Evolutionary conservation across 208 protist genomes (phyloP).

Genomic region (Trypanosoma vivax): DNA sequence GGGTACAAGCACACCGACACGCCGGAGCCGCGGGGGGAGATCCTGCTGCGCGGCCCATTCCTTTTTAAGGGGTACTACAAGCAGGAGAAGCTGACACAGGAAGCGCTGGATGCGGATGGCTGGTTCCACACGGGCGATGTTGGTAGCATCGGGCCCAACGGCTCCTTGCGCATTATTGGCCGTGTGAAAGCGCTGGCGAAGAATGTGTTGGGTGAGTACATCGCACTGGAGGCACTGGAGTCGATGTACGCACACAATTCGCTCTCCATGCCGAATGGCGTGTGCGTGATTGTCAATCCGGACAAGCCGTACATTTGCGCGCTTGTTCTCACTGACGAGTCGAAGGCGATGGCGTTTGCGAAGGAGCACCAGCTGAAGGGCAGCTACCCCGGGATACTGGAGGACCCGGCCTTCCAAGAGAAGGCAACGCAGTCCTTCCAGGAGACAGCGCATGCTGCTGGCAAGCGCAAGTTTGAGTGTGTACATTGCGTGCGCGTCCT

Average conservation of each 20-base stretch:
- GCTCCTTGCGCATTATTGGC: conserved; percentile 42
- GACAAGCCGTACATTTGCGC: conserved; percentile 50
- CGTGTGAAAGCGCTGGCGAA: conserved; percentile 88
- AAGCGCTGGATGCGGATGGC: conserved; percentile 23
- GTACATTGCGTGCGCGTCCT: conserved; percentile 43
- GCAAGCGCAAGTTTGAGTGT: conserved; percentile 65
- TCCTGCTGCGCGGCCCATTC: conserved; percentile 16
- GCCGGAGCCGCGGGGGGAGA: conserved; percentile 21
- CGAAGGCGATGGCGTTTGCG: conserved; percentile 45
- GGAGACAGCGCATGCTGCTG: conserved; percentile 33
- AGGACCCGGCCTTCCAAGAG: conserved; percentile 20
- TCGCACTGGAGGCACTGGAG: conserved; percentile 78
- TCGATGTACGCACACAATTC: conserved; percentile 51
- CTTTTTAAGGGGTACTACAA: conserved; percentile 47
- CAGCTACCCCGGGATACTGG: too few relatives aligned
- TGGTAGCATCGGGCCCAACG: conserved; percentile 15
- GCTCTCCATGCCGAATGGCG: conserved; percentile 41
- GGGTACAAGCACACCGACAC: too few relatives aligned
- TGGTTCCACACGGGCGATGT: too few relatives aligned
- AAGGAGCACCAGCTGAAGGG: conserved; percentile 20
- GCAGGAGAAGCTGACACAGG: too few relatives aligned
- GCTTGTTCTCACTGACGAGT: conserved; percentile 63
- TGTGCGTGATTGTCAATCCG: conserved; percentile 56
- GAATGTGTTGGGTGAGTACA: conserved; percentile 83
- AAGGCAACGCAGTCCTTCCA: conserved; percentile 23